Base-by-base conservation (phyloP, 768 basidiomycete genomes). In the Boletus sensibilis region DNA sequence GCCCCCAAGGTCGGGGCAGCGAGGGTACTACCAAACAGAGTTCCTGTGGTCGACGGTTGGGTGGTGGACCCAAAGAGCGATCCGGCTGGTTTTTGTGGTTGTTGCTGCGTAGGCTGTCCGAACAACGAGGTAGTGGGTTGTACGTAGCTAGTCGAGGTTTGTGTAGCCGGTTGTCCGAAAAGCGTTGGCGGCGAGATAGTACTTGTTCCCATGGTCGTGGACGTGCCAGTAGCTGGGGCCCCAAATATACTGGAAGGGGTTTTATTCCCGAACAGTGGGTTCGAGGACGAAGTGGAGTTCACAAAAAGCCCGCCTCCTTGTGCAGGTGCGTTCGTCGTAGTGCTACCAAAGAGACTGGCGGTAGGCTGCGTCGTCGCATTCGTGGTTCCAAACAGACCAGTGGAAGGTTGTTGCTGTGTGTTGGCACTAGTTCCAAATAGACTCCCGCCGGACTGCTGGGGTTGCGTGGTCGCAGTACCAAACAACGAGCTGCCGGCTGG, bases 221-320 rank as follows among this genome's bases (percentile, higher is more conserved):
- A 25, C 37, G 42, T 39, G 34, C 65, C 57, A 42, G 66, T 66
- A 39, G 60, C 64, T 43, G 71, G 76, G 53, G 68, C 50, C 42
- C 65, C 65, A 63, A 71, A 62, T 41, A 68, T 44, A 33, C 62
- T 66, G n/a, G 66, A 60, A 8, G 72, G 67, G 18, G 63, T 63
- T 51, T 67, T 70, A 50, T 69, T 72, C 14, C 75, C 76, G 44
- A 79, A 79, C 29, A 76, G 55, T 38, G 72, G 65, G 48, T 73
- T 68, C 39, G 65, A 62, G 33, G 64, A 62, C 39, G 69, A 44
- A 35, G 56, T 58, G 2, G 68, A 54, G 40, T n/a, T 49, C 16
- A 73, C 73, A 56, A 72, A 75, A 5, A 63, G 43, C 33, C 71
- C 65, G 1, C 59, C 58, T n/a, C 51, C 58, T 45, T 62, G 59